Evolutionary conservation across 2,329 filamentous ascomycete genomes (phyloP), one percentile per base, ranked within the genome.

Genomic region (Torrubiella hemipterigena): DNA sequence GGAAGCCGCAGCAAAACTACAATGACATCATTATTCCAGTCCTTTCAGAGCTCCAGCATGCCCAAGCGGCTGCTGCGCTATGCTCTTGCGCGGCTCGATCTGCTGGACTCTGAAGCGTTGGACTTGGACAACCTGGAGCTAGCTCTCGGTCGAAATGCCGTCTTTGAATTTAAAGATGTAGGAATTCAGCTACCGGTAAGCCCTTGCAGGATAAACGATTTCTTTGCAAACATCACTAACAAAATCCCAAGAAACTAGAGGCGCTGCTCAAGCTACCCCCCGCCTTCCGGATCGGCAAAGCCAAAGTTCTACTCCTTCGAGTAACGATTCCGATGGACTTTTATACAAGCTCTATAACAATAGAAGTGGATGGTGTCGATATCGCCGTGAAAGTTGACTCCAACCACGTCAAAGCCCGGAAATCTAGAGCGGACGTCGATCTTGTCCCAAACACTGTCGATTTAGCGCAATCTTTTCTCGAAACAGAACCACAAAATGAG

Each of bases 1-100:
- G n/a, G n/a, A n/a, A n/a, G n/a, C n/a, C n/a, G n/a, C n/a, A n/a
- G n/a, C n/a, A 5, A 24, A 24, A 24, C 22, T 12, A 24, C 12
- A 14, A 86, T 87, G 81, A 75, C 78, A 32, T 77, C 70, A 51
- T 76, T 83, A 51, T 71, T 91, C 48, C 77, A 66, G 55, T 67
- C 65, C 35, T 73, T 76, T 47, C 59, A 64, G 46, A 65, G 58
- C 52, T 73, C 85, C 40, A 82, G 74, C 44, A 84, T 93, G 65
- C 83, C 87, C 60, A 93, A 91, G 69, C 77, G 81, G 54, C 69
- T 96, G 46, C 70, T 96, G 42, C 79, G 84, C 43, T 94, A 91
- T 62, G 84, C 79, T 30, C 65, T 98, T 25, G 80, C 81, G 16
- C 77, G 79, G 35, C 67, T 94, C 36, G 86, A 93, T 44, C 67